Base-by-base conservation (phyloP, 345 rosid genomes). In the Crucihimalaya himalaica region DNA sequence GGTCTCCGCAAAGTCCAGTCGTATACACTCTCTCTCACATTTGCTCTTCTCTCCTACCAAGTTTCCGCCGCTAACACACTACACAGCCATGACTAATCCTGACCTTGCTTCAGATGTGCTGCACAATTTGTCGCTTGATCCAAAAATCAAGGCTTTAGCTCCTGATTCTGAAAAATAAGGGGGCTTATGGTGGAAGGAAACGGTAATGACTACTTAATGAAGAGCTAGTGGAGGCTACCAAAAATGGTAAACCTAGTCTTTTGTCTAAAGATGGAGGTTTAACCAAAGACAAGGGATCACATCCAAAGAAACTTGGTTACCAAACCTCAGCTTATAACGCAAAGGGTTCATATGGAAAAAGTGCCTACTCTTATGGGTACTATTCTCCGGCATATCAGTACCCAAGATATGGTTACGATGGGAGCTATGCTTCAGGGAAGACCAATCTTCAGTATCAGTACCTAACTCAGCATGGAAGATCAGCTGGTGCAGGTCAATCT, bases 61-160 rank as follows among this genome's bases (percentile, higher is more conserved):
- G 48, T 78, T 77, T 57, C 62, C 53, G 64, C 70, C 75, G 68
- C 77, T 57, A 3, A 61, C 69, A 62, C 52, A 18, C 16, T 20
- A 77, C 23, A 66, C 65, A 35, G 19, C 29, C 83, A 85, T 87
- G 92, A 81, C 81, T 0, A 62, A 82, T 42, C 55, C 89, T 50
- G 87, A 82, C 54, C 80, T 86, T 71, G 77, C 81, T 81, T 84
- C 87, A 84, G 88, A 81, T 78, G 69, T 82, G 47, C 70, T 85
- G 66, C 81, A 83, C 66, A 84, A 84, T 39, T 79, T 86, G 82
- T 78, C 87, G 9, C 50, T 88, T 37, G 83, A 80, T 58, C 66
- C 87, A 34, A 80, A 83, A 55, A 43, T 77, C 52, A 83, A 71
- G 73, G 0, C 52, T 56, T 57, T 60, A 19, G 76, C 42, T 80